Base-by-base conservation (phyloP, 2,329 filamentous ascomycete genomes). In the Fusarium pseudonygamai region DNA sequence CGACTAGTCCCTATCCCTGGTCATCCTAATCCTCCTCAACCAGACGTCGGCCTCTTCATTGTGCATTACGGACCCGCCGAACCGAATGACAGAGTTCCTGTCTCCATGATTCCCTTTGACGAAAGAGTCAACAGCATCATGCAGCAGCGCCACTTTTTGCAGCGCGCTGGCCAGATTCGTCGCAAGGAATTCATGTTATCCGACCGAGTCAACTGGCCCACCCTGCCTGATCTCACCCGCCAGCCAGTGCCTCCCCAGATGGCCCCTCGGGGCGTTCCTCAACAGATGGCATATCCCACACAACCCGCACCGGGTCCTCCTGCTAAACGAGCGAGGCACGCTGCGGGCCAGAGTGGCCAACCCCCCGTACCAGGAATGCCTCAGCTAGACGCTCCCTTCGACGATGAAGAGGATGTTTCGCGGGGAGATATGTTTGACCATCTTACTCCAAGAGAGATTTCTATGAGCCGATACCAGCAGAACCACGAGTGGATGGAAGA, bases 401-500 rank as follows among this genome's bases (percentile, higher is more conserved):
- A 98, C 60, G 95, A 98, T 64, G 94, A 97, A 57, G 95, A 98
- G 81, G 96, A 98, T 78, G 93, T 93, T 7, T 93, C 92, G 12
- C 88, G 93, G 26, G 95, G 95, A 34, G 96, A 99, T 81, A 88
- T 95, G 80, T 94, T 99, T 78, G 96, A 99, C 79, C 90, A 94
- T 72, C 86, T 98, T 71, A 96, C 94, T 1, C 95, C 95, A 7
- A 90, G 95, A 47, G 96, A 99, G 72, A 93, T 99, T 69, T 97
- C 95, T 76, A 86, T 94, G 68, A 90, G 91, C 72, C 90, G 96
- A 62, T 99, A 98, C 81, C 92, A 92, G 80, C 95, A 98, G 79
- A 97, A 99, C 78, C 96, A 99, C 78, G 94, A 97, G 81, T 98
- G 96, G 96, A 97, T 99, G 94, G 96, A 98, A 79, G 96, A 99